Base-by-base conservation (phyloP, 768 basidiomycete genomes). In the Rhodosporidiobolus sp. region DNA sequence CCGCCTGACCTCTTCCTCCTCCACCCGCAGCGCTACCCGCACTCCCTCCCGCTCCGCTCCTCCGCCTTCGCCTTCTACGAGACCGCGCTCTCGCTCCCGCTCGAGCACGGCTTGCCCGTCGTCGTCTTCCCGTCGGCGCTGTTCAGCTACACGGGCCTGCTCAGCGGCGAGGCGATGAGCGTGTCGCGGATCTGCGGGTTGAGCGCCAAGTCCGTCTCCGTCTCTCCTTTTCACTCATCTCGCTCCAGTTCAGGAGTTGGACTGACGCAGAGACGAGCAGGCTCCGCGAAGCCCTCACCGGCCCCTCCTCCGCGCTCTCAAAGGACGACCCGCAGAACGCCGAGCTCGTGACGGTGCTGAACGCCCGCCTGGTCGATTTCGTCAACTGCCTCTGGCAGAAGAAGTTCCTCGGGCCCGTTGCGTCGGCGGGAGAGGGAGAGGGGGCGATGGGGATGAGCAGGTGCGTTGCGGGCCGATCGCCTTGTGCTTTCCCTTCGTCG, bases 241-340 rank as follows among this genome's bases (percentile, higher is more conserved):
- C 12, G 8, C 34, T n/a, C 14, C 11, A 19, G 2, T 61, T 63
- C n/a, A 43, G n/a, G n/a, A n/a, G n/a, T 14, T 43, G 38, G 38
- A 20, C 62, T 3, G 9, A 3, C 4, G 8, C 22, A 2, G 19
- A 3, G 1, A 1, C 16, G n/a, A n/a, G 14, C 73, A 74, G 73
- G 11, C 43, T 69, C 19, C 67, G 73, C 26, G 68, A 74, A 28
- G 68, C 68, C 1, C 68, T 74, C 30, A 69, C 68, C 1, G 61
- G 73, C 16, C 35, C 46, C 3, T 4, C 16, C 3, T 63, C 57
- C 24, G 73, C 73, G 12, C 26, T 74, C 22, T 20, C n/a, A 3
- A 32, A 34, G 5, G 53, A 58, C 1, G 53, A 58, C 8, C 48
- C 56, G 1, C 0, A 3, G 3, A 35, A 56, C n/a, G 32, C 32